Evolutionary conservation across 495 filamentous ascomycete species (phyloP).

Genomic region (Mycothermus thermophilus): DNA sequence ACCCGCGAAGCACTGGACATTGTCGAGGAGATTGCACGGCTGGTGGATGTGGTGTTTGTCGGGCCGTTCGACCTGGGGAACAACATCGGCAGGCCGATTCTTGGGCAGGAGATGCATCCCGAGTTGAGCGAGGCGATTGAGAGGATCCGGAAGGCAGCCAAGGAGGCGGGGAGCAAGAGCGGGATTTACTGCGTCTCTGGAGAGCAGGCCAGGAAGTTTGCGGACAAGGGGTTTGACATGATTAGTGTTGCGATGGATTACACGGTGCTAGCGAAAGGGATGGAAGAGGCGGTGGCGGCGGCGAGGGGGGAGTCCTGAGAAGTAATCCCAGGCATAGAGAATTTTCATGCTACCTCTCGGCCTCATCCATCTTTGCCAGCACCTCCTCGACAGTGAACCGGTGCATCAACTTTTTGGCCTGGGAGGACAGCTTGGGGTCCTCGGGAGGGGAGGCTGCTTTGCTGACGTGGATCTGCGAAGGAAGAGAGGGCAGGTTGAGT

Average conservation of each 20-base stretch:
- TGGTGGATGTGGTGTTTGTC: conserved; percentile 64
- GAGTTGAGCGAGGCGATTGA: conserved; percentile 56
- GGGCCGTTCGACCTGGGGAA: conserved; percentile 68
- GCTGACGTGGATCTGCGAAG: conserved; percentile 50
- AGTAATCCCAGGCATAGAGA: not conserved
- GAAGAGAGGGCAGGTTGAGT: not conserved
- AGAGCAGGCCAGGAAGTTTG: conserved; percentile 47
- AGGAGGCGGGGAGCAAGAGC: conserved; percentile 53
- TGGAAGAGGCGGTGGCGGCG: conserved; percentile 29
- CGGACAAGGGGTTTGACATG: conserved; percentile 65
- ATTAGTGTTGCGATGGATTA: conserved; percentile 51
- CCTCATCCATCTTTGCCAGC: conserved; percentile 52
- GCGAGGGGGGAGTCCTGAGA: conserved; percentile 30
- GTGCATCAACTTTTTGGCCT: conserved; percentile 72
- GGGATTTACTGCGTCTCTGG: conserved; percentile 66
- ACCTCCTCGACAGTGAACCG: conserved; percentile 60
- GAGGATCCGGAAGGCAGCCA: conserved; percentile 47
- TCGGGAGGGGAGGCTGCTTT: conserved; percentile 34
- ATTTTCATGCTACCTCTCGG: conserved; percentile 24
- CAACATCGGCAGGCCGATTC: conserved; percentile 59
- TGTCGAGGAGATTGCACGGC: conserved; percentile 57
- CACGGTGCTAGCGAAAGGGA: conserved; percentile 34
- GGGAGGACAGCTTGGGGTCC: conserved; percentile 37
- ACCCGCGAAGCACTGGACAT: conserved; percentile 57
- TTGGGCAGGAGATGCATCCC: conserved; percentile 44